Evolutionary conservation across 163 green algal species (phyloP), one percentile per base, ranked within the genome.

Genomic region (Chloromonas sp.): DNA sequence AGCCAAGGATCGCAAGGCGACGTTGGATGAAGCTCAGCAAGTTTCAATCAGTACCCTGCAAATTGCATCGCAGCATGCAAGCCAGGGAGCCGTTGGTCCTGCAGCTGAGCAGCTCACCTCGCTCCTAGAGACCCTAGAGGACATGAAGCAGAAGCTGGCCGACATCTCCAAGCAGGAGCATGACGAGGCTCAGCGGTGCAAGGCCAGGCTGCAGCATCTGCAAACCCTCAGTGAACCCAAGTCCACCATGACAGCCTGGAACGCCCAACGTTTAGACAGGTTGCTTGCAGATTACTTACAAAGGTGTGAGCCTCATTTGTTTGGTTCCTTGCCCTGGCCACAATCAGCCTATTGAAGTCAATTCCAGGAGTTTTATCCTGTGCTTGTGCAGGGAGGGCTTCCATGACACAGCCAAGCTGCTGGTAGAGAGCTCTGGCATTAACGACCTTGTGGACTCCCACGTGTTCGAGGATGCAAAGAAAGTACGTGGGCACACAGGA

Each of bases 251-350:
- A 82, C 96, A 0, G 61, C 92, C 0, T 97, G 94, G 94, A 95
- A 90, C 76, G 84, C 89, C 14, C 83, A 86, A 70, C 90, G 95
- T 1, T 82, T 98, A 36, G 90, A 95, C 83, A 78, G 89, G 2
- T 82, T 98, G 2, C 80, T 95, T 1, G 88, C 91, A 0, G 95
- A 98, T 85, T 88, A 97, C 84, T 84, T 98, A 86, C 88, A 96
- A 58, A 88, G 95, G 14, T 81, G 59, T 2, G 95, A 60, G 74
- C 2, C 13, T 80, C 2, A 36, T 58, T 60, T 2, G 14, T 11
- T 5, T 80, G 15, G 74, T 36, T 36, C 36, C 36, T 36, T 36
- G 36, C 36, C 36, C 36, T 36, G 36, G 36, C 36, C 36, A 36
- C 36, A 36, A 36, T 36, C 36, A 36, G 36, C 36, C 36, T 36